Conservation (phyloP, 2,329 filamentous ascomycete genomes). For the Verticillium zaregamsianum region DNA sequence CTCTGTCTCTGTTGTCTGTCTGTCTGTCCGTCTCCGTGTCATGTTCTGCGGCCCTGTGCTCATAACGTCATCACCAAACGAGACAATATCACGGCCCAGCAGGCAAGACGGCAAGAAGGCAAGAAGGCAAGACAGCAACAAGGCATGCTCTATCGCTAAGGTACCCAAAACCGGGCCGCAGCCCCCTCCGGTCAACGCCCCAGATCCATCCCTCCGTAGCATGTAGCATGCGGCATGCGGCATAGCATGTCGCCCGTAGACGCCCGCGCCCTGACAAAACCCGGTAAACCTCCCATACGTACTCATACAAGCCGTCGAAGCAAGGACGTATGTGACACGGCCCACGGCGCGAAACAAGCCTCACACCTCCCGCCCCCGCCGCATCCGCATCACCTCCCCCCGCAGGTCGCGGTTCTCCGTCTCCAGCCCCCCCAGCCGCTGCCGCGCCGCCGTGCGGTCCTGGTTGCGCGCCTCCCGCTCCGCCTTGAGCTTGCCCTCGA, state of each 20-base stretch:
- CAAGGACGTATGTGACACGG: too few species aligned
- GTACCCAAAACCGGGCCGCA: neutral
- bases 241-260: neutral
- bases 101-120: too few species aligned
- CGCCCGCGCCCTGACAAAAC: neutral
- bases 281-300: neutral
- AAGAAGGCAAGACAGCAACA: neutral
- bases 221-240: neutral
- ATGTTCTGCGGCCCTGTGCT: neutral
- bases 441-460: constrained; percentile 78
- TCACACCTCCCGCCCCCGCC: constrained; percentile 9
- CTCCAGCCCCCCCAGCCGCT: constrained; percentile 73
- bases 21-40: too few species aligned
- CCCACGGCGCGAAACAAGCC: too few species aligned
- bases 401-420: constrained; percentile 68
- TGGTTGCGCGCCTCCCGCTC: constrained; percentile 83
- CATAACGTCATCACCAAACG: too few species aligned
- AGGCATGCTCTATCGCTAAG: neutral
- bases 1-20: too few species aligned
- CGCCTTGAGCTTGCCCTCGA: constrained; percentile 84
- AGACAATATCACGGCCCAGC: neutral
- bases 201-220: neutral
- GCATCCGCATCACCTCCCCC: constrained; percentile 49
- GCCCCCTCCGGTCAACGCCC: neutral
- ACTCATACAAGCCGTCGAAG: too few species aligned